These are phyloP conservation scores for Erigeron canadensis DNA, from an alignment of 129 eudicot genomes.

Conservation along the genomic window DNA sequence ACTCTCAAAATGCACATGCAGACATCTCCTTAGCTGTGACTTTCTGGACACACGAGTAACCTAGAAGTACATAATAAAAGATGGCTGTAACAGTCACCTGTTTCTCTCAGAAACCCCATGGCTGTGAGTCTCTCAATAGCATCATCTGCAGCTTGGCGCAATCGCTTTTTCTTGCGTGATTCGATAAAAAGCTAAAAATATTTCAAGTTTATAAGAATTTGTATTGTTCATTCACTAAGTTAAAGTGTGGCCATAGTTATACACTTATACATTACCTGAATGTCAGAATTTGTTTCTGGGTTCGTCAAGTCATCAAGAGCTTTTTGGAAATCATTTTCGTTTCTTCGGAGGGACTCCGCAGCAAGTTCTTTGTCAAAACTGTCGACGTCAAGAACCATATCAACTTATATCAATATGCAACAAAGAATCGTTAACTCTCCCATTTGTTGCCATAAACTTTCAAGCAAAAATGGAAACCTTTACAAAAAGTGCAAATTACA, in stretches of 20 bases:
- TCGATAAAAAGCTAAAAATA: constrained; percentile 62
- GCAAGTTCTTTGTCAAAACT: constrained; percentile 81
- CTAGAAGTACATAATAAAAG: background rate
- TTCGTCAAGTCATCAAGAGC: constrained; percentile 91
- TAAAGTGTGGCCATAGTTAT: background rate
- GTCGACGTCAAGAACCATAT: constrained; percentile 24
- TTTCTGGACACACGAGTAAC: too few species aligned
- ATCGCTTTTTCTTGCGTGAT: constrained; percentile 68
- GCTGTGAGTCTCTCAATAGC: constrained; percentile 52
- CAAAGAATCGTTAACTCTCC: background rate
- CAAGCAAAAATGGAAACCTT: background rate
- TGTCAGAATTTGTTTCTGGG: constrained; percentile 65
- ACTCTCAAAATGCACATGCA: background rate
- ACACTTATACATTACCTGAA: constrained; percentile 52
- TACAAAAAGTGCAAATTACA: background rate
- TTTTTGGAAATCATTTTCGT: constrained; percentile 80
- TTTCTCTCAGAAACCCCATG: constrained; percentile 79
- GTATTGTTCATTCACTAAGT: background rate
- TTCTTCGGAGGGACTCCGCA: constrained; percentile 89
- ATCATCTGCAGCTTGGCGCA: constrained; percentile 41
- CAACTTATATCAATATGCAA: background rate
- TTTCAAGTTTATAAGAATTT: background rate
- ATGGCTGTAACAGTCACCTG: constrained; percentile 42
- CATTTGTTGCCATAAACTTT: too few species aligned
- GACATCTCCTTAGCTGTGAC: background rate